Conservation (phyloP, 1,284 basidiomycete genomes). For the Sporisorium sorghi region DNA sequence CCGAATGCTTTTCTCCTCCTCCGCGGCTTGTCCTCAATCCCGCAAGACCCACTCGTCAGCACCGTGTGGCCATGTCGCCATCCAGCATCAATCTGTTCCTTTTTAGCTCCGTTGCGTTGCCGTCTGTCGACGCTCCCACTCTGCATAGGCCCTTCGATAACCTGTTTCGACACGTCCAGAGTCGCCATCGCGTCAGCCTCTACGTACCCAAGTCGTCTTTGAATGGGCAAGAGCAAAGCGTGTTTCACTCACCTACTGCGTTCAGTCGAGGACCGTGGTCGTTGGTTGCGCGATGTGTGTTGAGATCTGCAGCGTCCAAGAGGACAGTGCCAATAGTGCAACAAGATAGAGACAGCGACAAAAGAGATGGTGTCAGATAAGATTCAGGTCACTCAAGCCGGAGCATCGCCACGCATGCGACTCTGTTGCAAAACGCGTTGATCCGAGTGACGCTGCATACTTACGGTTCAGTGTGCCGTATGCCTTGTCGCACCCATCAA, state of each 20-base stretch:
- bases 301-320: conserved; percentile 26
- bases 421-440: too few relatives aligned
- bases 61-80: neutral
- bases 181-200: neutral
- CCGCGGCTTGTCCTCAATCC: conserved; percentile 5
- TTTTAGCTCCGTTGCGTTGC: conserved; percentile 4
- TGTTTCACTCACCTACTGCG: conserved; percentile 33
- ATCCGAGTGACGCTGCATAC: conserved; percentile 5
- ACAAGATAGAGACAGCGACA: neutral
- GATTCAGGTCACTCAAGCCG: neutral
- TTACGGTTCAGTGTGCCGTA: conserved; percentile 84
- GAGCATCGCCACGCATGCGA: conserved; percentile 16
- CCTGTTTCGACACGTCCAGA: conserved; percentile 5
- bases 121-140: conserved; percentile 16
- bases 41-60: neutral
- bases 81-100: neutral
- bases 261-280: conserved; percentile 49
- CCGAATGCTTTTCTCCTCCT: conserved; percentile 6
- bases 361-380: neutral
- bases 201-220: neutral
- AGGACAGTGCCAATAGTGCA: neutral
- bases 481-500: conserved; percentile 82
- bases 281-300: conserved; percentile 47
- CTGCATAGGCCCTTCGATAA: conserved; percentile 36
- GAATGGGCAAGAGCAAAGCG: neutral